phyloP scores from a whole-genome alignment of 73 alveolate species.

The Diophrys appendiculata region DNA sequence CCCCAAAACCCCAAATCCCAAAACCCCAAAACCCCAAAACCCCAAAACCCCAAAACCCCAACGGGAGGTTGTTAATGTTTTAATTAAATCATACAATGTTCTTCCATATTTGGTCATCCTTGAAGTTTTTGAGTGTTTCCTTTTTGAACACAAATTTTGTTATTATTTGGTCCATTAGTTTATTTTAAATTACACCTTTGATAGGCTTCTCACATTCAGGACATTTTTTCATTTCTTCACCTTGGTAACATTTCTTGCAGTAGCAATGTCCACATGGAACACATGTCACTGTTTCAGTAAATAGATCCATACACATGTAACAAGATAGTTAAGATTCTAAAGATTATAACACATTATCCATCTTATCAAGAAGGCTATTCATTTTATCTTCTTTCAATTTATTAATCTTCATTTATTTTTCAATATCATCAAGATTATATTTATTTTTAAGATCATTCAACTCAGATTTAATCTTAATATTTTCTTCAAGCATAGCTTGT shows the following conservation, averaged over 20 bases:
- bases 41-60: too few species aligned
- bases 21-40: too few species aligned
- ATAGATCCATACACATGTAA: constrained; percentile 10
- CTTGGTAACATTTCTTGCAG: constrained; percentile 4
- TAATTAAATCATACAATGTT: too few species aligned
- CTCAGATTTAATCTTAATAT: background rate
- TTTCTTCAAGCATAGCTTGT: background rate
- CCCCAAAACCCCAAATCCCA: too few species aligned
- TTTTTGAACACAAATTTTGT: constrained; percentile 6
- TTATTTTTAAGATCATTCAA: background rate
- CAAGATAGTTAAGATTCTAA: constrained; percentile 2
- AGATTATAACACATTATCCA: constrained; percentile 1
- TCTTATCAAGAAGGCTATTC: background rate
- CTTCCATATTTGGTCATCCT: constrained; percentile 5
- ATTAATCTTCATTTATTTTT: background rate
- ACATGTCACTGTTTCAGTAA: background rate
- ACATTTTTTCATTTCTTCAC: background rate
- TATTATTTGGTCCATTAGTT: constrained; percentile 7
- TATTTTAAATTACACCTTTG: constrained; percentile 3
- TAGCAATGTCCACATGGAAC: constrained; percentile 13
- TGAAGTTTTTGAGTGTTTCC: background rate
- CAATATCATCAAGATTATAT: constrained; percentile 1
- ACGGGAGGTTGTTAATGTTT: too few species aligned
- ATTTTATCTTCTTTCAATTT: background rate
- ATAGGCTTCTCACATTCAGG: constrained; percentile 12